Base-by-base conservation (phyloP, 495 filamentous ascomycete species). In the Talaromyces liani region DNA sequence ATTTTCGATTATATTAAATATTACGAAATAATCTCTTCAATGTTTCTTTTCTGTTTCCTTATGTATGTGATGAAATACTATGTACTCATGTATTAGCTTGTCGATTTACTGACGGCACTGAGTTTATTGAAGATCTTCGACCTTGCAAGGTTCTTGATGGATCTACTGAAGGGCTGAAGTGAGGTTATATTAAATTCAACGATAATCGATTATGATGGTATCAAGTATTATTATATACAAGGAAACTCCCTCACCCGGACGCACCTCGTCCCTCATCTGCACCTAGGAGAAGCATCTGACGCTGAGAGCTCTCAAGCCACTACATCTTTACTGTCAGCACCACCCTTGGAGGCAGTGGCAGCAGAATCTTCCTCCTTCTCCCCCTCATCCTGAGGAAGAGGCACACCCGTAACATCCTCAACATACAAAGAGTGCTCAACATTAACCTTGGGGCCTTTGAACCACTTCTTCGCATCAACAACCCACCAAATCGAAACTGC, bases 391-490 rank as follows among this genome's bases (percentile, higher is more conserved):
- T 22, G 31, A 16, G n/a, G 45, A 49, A n/a, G 45, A 33, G 27
- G 27, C 27, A 31, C 27, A 39, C 27, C 29, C 27, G 16, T 8
- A 59, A 34, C 34, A 20, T 60, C 58, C 39, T 60, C 36, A 27
- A 33, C 4, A 49, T 63, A 63, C 31, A 63, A 41, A 34, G 72
- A 71, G 76, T 81, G 79, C 65, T 79, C 75, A 9, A 80, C 70
- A 71, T 81, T 81, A 31, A 84, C 80, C 73, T 88, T 88, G 0
- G 89, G 89, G 0, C 89, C 89, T 64, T 84, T 88, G 72, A 92
- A 92, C 89, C 89, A 91, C 65, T 85, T 85, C 24, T 77, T 79
- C 4, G 89, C 89, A 70, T 84, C 84, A 34, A 91, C 76, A 66
- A 87, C 72, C 82, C 88, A 92, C 87, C 88, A 91, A 56, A 90